Evolutionary conservation across 73 alveolate species (phyloP), one percentile per base, ranked within the genome.

Genomic region (Paramecium primaurelia): DNA sequence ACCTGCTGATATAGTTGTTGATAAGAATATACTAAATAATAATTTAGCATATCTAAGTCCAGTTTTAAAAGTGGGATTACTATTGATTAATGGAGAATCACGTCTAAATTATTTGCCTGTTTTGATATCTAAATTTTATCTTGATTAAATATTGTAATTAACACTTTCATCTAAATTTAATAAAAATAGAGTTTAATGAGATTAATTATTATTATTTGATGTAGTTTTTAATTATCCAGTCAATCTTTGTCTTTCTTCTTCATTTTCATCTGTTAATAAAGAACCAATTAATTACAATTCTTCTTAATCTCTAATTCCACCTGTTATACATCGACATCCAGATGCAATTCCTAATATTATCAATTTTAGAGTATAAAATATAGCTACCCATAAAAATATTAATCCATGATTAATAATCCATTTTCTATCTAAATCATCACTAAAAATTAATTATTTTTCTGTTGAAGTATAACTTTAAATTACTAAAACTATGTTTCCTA

Each of bases 371-470:
- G 28, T 18, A 18, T 18, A 18, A 54, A 54, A 54, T 54, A 54
- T 54, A 7, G 69, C 18, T 18, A 54, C 28, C 69, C 32, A 54
- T n/a, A 54, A 47, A 49, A 26, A 80, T 80, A 80, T 45, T 12
- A 80, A 11, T 18, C 58, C 71, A 26, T 80, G 91, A 80, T 80
- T 80, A 9, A 80, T 26, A 4, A 80, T 47, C 77, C 71, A 80
- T 80, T 80, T 80, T 47, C 91, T 80, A 49, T 80, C 91, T 14
- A 80, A 4, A 80, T 80, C 58, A 80, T 80, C 75, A 49, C 91
- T 80, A 80, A 32, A 80, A 6, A 47, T 42, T 45, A 80, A 73
- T 36, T 34, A 16, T 18, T 73, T 73, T 14, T 73, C 54, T 32
- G 34, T 40, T 11, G 40, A 36, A 36, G 60, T 73, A 6, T 30